Evolutionary conservation across 768 basidiomycete species (phyloP).

Genomic region (Tricholoma terreum): DNA sequence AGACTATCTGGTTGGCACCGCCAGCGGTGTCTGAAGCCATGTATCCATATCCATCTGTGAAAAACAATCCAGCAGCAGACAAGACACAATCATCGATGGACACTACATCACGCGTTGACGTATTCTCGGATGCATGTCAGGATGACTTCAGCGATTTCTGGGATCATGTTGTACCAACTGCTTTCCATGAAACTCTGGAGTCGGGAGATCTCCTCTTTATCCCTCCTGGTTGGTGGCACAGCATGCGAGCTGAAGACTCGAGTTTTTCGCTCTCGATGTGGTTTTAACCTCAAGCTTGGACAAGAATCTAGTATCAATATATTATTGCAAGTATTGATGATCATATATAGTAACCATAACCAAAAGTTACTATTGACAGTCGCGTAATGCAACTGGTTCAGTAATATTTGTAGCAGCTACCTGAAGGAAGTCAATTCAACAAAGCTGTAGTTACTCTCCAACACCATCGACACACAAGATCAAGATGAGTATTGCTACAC

Average conservation of each 20-base stretch:
- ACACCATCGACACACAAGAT: no score
- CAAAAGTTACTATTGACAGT: no score
- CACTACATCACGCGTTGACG: slow-evolving; percentile 84
- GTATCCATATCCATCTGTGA: slow-evolving; percentile 47
- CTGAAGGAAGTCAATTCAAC: no score
- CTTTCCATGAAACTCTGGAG: slow-evolving; percentile 59
- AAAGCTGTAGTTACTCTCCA: no score
- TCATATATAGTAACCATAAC: no score
- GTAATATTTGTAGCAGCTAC: no score
- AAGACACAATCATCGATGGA: slow-evolving; percentile 48
- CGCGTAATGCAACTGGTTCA: no score
- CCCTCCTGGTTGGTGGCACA: slow-evolving; percentile 95
- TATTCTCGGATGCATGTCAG: slow-evolving; percentile 45
- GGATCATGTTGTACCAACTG: slow-evolving; percentile 51
- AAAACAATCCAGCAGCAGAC: slow-evolving; percentile 36
- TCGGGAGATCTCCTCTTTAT: slow-evolving; percentile 89
- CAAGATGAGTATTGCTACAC: no score
- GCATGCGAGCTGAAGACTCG: slow-evolving; percentile 76
- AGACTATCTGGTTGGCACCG: slow-evolving; percentile 91
- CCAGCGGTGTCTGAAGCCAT: slow-evolving; percentile 54
- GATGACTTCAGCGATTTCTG: slow-evolving; percentile 51
- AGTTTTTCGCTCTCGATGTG: slow-evolving; percentile 92
- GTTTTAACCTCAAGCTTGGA: slow-evolving; percentile 51
- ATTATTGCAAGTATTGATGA: no score
- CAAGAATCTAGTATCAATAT: no score